These are phyloP conservation scores for Capsicum chinense DNA, from an alignment of 257 asterid genomes.

Conservation along the genomic window DNA sequence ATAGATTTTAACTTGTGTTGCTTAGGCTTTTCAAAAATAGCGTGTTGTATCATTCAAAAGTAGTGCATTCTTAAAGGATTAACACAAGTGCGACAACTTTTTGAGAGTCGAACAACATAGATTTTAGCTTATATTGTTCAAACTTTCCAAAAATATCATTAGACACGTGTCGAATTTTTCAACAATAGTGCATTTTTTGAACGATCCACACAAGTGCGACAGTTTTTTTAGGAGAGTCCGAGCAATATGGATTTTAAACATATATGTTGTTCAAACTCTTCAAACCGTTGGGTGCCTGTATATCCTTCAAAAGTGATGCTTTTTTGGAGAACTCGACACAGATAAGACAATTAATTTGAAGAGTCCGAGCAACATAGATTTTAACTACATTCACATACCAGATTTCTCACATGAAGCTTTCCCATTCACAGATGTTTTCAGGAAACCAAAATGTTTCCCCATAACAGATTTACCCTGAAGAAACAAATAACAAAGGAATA, in stretches of 20 bases:
- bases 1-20: not conserved
- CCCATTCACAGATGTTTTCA: conserved; percentile 30
- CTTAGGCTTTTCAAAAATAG: not conserved
- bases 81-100: not conserved
- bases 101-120: conserved; percentile 11
- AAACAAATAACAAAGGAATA: not conserved
- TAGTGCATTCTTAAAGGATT: not conserved
- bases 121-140: too few relatives aligned
- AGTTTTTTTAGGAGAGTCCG: not conserved
- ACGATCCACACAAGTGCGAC: not conserved
- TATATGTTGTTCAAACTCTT: not conserved
- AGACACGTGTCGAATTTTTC: not conserved
- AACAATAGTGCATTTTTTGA: not conserved
- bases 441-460: conserved; percentile 55
- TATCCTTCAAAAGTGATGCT: not conserved
- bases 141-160: not conserved
- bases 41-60: not conserved
- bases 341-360: not conserved
- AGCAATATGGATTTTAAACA: too few relatives aligned
- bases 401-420: conserved; percentile 33
- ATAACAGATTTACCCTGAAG: conserved; percentile 63
- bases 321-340: not conserved
- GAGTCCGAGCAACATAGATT: not conserved
- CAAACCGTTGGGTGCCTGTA: not conserved
- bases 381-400: conserved; percentile 21